Evolutionary conservation across 225 moss, liverwort and hornwort species (phyloP).

Genomic region (Bryoerythrophyllum caledonicum): DNA sequence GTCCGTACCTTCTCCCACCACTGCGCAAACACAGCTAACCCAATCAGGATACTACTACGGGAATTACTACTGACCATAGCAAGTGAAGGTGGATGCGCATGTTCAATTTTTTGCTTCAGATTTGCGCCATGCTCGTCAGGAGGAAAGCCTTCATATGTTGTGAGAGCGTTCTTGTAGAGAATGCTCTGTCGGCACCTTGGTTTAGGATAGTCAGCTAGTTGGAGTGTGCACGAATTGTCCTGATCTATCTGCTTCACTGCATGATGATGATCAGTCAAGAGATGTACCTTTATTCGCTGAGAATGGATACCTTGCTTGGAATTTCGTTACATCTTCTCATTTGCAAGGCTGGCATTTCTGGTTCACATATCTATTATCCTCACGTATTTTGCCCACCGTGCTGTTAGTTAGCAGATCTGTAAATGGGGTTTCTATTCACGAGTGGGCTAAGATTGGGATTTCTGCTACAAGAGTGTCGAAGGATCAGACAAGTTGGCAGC

Average conservation of each 20-base stretch:
- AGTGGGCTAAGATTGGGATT: not conserved
- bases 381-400: not conserved
- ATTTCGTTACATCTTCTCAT: slow-evolving; percentile 12
- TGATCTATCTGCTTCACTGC: slow-evolving; percentile 10
- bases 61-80: slow-evolving; percentile 53
- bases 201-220: slow-evolving; percentile 28
- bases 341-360: too few relatives aligned
- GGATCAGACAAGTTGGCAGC: not conserved
- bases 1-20: slow-evolving; percentile 41
- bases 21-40: slow-evolving; percentile 46
- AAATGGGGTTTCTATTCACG: not conserved
- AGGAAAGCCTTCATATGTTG: slow-evolving; percentile 24
- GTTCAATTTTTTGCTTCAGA: slow-evolving; percentile 32
- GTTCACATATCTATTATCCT: too few relatives aligned
- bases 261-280: slow-evolving; percentile 22
- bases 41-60: slow-evolving; percentile 65
- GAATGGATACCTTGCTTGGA: slow-evolving; percentile 21
- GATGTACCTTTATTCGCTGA: slow-evolving; percentile 26
- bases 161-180: slow-evolving; percentile 18
- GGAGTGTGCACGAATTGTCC: slow-evolving; percentile 7
- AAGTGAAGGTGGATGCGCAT: slow-evolving; percentile 21
- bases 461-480: too few relatives aligned
- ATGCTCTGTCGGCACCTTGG: not conserved
- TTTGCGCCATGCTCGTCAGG: not conserved
- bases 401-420: too few relatives aligned